Conservation (phyloP, 2,329 filamentous ascomycete genomes). For the Aspergillus versicolor region DNA sequence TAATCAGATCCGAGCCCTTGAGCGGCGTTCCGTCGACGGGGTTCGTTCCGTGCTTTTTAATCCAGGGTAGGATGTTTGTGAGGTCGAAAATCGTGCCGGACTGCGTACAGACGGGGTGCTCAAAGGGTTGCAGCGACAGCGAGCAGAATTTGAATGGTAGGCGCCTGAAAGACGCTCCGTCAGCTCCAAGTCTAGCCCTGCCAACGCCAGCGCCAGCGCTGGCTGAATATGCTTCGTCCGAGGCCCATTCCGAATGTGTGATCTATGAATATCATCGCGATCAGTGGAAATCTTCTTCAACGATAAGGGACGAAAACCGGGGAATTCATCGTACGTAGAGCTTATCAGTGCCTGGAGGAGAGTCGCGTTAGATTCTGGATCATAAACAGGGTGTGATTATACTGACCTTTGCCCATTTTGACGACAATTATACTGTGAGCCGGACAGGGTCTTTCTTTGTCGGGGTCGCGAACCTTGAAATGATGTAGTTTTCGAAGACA, state of each 20-base stretch:
- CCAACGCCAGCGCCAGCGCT: slow-evolving; percentile 68
- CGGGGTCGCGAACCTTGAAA: slow-evolving; percentile 2
- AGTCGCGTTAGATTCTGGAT: background rate
- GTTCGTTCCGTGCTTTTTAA: slow-evolving; percentile 90
- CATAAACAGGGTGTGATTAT: background rate
- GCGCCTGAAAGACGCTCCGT: slow-evolving; percentile 72
- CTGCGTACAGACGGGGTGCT: slow-evolving; percentile 86
- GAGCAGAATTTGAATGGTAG: slow-evolving; percentile 98
- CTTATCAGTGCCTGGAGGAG: slow-evolving; percentile 48
- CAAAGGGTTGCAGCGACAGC: slow-evolving; percentile 90
- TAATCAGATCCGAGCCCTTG: slow-evolving; percentile 79
- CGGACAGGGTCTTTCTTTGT: background rate
- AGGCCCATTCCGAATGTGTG: slow-evolving; percentile 97
- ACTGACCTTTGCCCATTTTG: slow-evolving; percentile 31
- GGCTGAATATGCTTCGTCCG: slow-evolving; percentile 81
- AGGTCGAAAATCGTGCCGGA: slow-evolving; percentile 91
- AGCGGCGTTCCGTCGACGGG: slow-evolving; percentile 80
- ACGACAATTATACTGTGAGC: background rate
- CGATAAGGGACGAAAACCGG: background rate
- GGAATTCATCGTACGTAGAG: slow-evolving; percentile 43
- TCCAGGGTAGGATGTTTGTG: slow-evolving; percentile 90
- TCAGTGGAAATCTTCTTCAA: slow-evolving; percentile 17
- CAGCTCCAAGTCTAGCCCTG: slow-evolving; percentile 52
- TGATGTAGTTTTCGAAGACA: slow-evolving; percentile 16
- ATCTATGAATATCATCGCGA: slow-evolving; percentile 54